Evolutionary conservation across 2,329 filamentous ascomycete species (phyloP).

Genomic region (Colletotrichum cordylinicola): DNA sequence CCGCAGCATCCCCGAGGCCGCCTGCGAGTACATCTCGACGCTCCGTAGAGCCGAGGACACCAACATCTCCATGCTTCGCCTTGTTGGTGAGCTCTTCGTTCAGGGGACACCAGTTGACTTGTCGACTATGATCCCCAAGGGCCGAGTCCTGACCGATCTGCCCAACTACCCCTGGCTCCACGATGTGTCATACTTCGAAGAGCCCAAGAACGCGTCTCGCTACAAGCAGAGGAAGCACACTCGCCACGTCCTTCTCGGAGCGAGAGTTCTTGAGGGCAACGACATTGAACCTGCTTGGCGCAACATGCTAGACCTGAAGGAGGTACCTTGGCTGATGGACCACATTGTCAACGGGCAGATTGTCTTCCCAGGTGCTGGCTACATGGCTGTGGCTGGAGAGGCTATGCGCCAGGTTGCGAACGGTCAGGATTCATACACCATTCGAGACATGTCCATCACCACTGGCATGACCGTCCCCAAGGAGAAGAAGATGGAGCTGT

Average conservation of each 20-base stretch:
- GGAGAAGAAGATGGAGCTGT: conserved; percentile 32
- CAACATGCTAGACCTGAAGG: conserved; percentile 12
- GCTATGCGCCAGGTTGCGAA: background rate
- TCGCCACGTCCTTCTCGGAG: background rate
- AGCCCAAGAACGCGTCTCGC: background rate
- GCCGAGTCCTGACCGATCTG: background rate
- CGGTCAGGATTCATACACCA: conserved; percentile 24
- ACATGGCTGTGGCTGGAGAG: conserved; percentile 9
- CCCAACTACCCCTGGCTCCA: conserved; percentile 12
- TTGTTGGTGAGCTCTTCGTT: conserved; percentile 48
- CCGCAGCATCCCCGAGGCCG: conserved; percentile 30
- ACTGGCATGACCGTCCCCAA: conserved; percentile 34
- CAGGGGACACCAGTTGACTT: conserved; percentile 50
- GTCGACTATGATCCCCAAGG: background rate
- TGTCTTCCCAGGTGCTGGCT: conserved; percentile 7
- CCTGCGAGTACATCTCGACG: conserved; percentile 42
- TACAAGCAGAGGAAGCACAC: conserved; percentile 3
- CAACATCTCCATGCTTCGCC: conserved; percentile 47
- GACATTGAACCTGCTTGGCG: conserved; percentile 9
- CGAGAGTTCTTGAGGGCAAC: conserved; percentile 2
- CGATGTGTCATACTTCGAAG: background rate
- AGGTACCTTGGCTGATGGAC: conserved; percentile 8
- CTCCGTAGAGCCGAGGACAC: conserved; percentile 58
- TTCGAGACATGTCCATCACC: conserved; percentile 35
- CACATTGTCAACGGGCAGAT: conserved; percentile 11